Percentiles rank a stretch among this genome's conserved stretches.
phyloP scores from a whole-genome alignment of 2,329 filamentous ascomycete species.

The Aspergillus sp. region DNA sequence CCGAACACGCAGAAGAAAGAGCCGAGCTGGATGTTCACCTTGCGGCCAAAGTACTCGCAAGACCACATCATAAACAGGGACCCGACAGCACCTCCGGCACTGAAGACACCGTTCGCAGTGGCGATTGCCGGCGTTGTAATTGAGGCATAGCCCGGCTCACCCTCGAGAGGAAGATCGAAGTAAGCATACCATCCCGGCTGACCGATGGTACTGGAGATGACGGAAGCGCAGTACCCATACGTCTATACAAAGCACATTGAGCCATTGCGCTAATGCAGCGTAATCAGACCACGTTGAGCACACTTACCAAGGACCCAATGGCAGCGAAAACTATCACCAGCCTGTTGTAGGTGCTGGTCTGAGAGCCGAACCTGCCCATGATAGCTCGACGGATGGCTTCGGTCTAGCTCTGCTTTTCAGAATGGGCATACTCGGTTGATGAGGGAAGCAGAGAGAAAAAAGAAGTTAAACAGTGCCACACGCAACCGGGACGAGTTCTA shows the following conservation, averaged over 20 bases:
- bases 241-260: conserved; percentile 25
- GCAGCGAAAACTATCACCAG: conserved; percentile 32
- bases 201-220: conserved; percentile 45
- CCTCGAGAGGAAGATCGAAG: conserved; percentile 38
- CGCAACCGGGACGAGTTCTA: not conserved
- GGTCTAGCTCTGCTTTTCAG: no score
- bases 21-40: conserved; percentile 40
- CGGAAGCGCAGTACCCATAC: conserved; percentile 43
- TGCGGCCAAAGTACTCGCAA: conserved; percentile 36
- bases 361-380: conserved; percentile 25
- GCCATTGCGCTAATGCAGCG: not conserved
- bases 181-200: conserved; percentile 44
- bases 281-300: not conserved
- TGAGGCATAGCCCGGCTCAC: conserved; percentile 37
- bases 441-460: no score
- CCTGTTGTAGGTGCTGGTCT: conserved; percentile 30
- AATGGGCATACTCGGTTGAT: no score
- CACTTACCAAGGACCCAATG: conserved; percentile 31
- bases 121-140: conserved; percentile 41
- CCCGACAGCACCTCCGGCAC: conserved; percentile 40
- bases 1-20: conserved; percentile 37
- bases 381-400: conserved; percentile 4
- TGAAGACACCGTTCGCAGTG: conserved; percentile 42
- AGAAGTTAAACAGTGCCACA: no score
- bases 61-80: conserved; percentile 44